These are phyloP conservation scores for Adenanthera pavonina DNA, from an alignment of 306 rosid species.

Conservation along the genomic window DNA sequence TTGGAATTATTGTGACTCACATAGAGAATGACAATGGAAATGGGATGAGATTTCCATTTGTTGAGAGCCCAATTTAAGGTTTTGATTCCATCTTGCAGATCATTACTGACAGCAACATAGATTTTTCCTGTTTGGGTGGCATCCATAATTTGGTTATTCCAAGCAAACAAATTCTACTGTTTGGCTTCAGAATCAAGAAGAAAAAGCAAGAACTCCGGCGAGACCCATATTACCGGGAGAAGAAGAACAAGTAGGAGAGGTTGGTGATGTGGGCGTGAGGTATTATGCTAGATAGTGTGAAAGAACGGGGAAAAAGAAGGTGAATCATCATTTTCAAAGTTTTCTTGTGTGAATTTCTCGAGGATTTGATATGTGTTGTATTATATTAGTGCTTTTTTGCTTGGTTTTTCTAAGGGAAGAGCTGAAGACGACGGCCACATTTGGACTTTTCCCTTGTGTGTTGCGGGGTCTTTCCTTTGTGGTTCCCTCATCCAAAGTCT, in stretches of 20 bases:
- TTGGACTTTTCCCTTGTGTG: constrained; percentile 51
- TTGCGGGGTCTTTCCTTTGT: not conserved
- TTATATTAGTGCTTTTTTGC: constrained; percentile 27
- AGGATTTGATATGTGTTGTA: constrained; percentile 35
- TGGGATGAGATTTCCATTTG: constrained; percentile 73
- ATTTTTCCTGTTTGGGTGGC: constrained; percentile 51
- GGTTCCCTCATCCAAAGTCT: no score
- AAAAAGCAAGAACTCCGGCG: constrained; percentile 9
- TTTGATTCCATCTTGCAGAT: constrained; percentile 68
- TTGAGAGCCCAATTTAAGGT: constrained; percentile 74
- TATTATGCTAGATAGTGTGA: constrained; percentile 12
- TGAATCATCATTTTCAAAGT: constrained; percentile 41
- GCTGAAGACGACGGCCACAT: constrained; percentile 36
- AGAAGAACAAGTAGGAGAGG: not conserved
- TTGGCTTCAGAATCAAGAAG: constrained; percentile 29
- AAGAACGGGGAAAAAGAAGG: constrained; percentile 6
- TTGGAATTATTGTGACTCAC: constrained; percentile 42
- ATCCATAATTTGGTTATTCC: constrained; percentile 49
- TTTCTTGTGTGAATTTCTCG: constrained; percentile 9
- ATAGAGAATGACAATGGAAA: constrained; percentile 77
- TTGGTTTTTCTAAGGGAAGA: constrained; percentile 22
- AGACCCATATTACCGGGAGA: not conserved
- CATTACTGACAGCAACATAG: constrained; percentile 78
- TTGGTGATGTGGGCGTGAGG: not conserved
- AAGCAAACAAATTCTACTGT: not conserved